Evolutionary conservation across 805 yeast genomes (phyloP), one percentile per base, ranked within the genome.

Genomic region (Kuraishia floccosa): DNA sequence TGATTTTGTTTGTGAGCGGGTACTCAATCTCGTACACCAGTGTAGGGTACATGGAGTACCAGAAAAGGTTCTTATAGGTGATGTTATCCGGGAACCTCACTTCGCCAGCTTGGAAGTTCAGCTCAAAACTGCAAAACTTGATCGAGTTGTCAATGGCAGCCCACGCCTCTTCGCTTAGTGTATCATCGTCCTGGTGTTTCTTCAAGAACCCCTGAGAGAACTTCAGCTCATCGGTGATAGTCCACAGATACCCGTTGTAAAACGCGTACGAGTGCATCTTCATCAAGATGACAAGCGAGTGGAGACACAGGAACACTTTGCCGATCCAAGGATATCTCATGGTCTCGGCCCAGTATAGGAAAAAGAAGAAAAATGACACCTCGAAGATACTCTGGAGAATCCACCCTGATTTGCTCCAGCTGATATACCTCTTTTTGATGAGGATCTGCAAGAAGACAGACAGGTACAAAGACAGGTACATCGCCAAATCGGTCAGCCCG

Each of bases 201-300:
- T 61, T 57, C 26, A 73, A 41, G 29, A 64, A 63, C 3, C 37
- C 44, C 33, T 56, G 56, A 1, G 83, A 69, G 35, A 60, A 66
- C 3, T 60, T 42, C 27, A 78, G 55, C 45, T 82, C 89, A 11
- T 58, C 52, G 15, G 50, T 44, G 27, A 78, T 70, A 21, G 51
- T 56, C 86, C 93, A 83, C 36, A 91, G 57, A 49, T 89, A 85
- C 0, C 97, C 98, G 47, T 87, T 87, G 58, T 76, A 91, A 46
- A 82, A 86, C 2, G 84, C 84, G 50, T 77, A 91, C 2, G 97
- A 86, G 52, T 91, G 97, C 74, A 80, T 79, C 50, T 91, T 91
- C 99, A 91, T 91, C 42, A 93, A 50, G 40, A 86, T 60, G 2
- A 91, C 97, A 30, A 85, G 60, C 8, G 86, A 72, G 49, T 91